Conservation (phyloP, 2,329 filamentous ascomycete genomes). For the Zasmidium citrigriseum region DNA sequence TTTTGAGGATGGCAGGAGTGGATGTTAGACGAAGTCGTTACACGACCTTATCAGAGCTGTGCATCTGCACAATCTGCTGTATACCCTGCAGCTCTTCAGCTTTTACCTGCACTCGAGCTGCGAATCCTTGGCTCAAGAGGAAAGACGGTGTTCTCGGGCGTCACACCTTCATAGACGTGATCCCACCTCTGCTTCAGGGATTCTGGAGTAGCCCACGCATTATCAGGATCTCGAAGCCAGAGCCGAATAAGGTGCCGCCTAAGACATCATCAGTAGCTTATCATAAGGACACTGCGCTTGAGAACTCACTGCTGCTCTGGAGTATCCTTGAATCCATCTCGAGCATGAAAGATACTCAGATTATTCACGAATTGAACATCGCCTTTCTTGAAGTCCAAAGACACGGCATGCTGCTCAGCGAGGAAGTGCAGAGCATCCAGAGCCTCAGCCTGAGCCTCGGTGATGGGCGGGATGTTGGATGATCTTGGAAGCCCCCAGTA, state of each 20-base stretch:
- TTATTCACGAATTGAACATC: slow-evolving; percentile 57
- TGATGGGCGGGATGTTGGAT: slow-evolving; percentile 55
- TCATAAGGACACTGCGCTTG: too few relatives aligned
- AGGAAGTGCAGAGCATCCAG: slow-evolving; percentile 50
- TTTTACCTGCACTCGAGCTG: slow-evolving; percentile 25
- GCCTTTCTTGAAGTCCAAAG: slow-evolving; percentile 41
- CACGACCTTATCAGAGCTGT: too few relatives aligned
- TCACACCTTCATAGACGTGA: slow-evolving; percentile 55
- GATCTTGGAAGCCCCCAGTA: slow-evolving; percentile 58
- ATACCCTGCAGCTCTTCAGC: too few relatives aligned
- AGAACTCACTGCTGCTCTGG: slow-evolving; percentile 39
- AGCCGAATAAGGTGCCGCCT: slow-evolving; percentile 48
- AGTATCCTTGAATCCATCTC: slow-evolving; percentile 48
- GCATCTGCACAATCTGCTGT: too few relatives aligned
- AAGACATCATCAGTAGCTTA: background rate
- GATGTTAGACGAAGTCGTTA: too few relatives aligned
- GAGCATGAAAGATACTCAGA: slow-evolving; percentile 53
- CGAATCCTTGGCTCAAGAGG: slow-evolving; percentile 57
- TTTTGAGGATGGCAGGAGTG: too few relatives aligned
- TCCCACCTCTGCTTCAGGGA: slow-evolving; percentile 50
- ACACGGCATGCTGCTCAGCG: slow-evolving; percentile 40
- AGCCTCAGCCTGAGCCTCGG: slow-evolving; percentile 47
- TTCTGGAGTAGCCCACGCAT: slow-evolving; percentile 47
- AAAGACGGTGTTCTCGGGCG: slow-evolving; percentile 55
- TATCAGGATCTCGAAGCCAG: slow-evolving; percentile 51